Evolutionary conservation across 2,329 filamentous ascomycete genomes (phyloP).

Genomic region (Fusarium phyllophilum): DNA sequence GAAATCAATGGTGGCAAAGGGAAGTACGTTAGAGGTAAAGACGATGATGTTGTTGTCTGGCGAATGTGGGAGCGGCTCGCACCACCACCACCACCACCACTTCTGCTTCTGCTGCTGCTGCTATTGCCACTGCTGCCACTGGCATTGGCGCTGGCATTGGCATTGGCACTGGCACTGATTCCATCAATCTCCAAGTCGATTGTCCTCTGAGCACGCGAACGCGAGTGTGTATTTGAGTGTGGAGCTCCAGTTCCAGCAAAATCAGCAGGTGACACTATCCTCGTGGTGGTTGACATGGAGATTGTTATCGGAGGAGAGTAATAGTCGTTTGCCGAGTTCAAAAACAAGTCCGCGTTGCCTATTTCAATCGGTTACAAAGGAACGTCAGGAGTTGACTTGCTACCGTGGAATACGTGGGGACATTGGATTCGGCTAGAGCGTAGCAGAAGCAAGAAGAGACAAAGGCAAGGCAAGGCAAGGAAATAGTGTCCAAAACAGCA

Average conservation of each 20-base stretch:
- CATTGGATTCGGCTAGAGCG: slow-evolving; percentile 3
- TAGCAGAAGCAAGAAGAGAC: not conserved
- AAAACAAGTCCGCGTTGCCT: slow-evolving; percentile 40
- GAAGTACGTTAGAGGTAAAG: not conserved
- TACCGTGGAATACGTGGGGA: slow-evolving; percentile 14
- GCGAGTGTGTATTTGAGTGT: slow-evolving; percentile 3
- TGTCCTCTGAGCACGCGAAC: slow-evolving; percentile 25
- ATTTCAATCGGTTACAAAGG: slow-evolving; percentile 32
- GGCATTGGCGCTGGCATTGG: not conserved
- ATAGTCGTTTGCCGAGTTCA: slow-evolving; percentile 24
- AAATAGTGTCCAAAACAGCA: not conserved
- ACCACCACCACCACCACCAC: slow-evolving; percentile 30
- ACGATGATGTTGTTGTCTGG: slow-evolving; percentile 26
- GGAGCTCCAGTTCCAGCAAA: slow-evolving; percentile 19
- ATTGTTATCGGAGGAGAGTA: slow-evolving; percentile 35
- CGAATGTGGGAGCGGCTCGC: slow-evolving; percentile 20
- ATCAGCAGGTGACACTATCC: slow-evolving; percentile 31
- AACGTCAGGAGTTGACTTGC: slow-evolving; percentile 37
- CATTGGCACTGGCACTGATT: not conserved
- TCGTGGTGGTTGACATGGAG: slow-evolving; percentile 40
- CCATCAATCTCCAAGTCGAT: slow-evolving; percentile 21
- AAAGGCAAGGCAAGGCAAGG: not conserved
- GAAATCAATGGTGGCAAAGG: slow-evolving; percentile 36
- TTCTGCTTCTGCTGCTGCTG: not conserved
- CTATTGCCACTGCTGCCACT: not conserved